Base-by-base conservation (phyloP, 225 moss, liverwort and hornwort species). In the Asterella californica region DNA sequence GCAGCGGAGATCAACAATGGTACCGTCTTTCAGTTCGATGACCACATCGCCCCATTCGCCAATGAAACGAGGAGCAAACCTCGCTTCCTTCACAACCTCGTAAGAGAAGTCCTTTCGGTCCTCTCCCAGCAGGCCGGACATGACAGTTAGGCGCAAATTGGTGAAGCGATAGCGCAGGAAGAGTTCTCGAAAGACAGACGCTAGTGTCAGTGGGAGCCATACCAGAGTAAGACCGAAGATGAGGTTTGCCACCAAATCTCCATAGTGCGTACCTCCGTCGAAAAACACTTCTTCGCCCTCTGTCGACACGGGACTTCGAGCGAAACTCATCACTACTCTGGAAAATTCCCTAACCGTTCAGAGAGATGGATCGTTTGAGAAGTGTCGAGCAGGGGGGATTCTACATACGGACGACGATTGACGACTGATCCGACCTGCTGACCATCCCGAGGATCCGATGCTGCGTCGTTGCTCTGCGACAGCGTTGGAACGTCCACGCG, bases 41-140 rank as follows among this genome's bases (percentile, higher is more conserved):
- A 86, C 87, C 59, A 91, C 70, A 82, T 91, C 89, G 2, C 91
- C 91, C 91, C 91, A 91, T 81, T 91, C 91, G 47, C 91, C 91
- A 70, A 91, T 89, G 75, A 91, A 89, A 47, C 91, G 86, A 15
- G 91, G 91, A 57, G 89, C 84, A 38, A 81, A 50, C 75, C 89
- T 85, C 68, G 89, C 91, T 74, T 84, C 86, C 81, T 87, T 91
- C 36, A 91, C 83, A 14, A 83, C 89, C 36, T 91, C 89, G 54
- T 91, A 91, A 4, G 86, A 72, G 81, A 91, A 91, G 72, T 91
- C 91, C 71, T 88, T 89, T 48, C 91, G 85, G 63, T 89, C 86
- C 30, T 85, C 89, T 34, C 91, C 91, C 19, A 85, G 63, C 79
- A 91, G 81, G 36, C 91, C 91, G 55, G 91, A 86, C 81, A 82